Conservation (phyloP, 176 grass and related monocot species). For the Hordeum marinum region DNA sequence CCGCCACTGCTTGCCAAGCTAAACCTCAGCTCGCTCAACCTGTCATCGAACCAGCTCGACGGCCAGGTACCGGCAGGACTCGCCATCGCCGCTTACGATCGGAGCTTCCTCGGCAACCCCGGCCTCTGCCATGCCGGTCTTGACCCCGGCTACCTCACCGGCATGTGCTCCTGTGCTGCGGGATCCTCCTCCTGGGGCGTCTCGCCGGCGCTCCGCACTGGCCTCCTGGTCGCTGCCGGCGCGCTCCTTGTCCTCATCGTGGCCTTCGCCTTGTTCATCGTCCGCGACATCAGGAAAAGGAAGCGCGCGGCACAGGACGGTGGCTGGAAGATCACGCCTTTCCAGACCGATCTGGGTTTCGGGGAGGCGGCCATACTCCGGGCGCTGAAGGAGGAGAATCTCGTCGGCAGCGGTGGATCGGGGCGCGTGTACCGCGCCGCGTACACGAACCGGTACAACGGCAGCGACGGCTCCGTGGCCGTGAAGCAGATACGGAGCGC, state of each 20-base stretch:
- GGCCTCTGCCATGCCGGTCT: conserved; percentile 42
- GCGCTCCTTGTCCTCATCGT: conserved; percentile 32
- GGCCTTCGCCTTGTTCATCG: conserved; percentile 24
- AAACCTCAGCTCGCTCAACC: conserved; percentile 40
- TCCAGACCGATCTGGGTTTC: conserved; percentile 50
- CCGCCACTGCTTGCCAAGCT: conserved; percentile 37
- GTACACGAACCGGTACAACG: conserved; percentile 36
- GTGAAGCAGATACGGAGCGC: conserved; percentile 60
- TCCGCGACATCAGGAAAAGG: conserved; percentile 37
- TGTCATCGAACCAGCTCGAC: conserved; percentile 69
- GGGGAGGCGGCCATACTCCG: conserved; percentile 36
- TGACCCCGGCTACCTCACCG: conserved; percentile 7
- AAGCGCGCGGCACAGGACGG: conserved; percentile 13
- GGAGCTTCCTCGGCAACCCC: conserved; percentile 75
- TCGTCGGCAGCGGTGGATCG: conserved; percentile 55
- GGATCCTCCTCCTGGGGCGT: conserved; percentile 19
- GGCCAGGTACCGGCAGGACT: conserved; percentile 45
- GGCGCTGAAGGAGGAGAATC: conserved; percentile 56
- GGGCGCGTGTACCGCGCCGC: conserved; percentile 60
- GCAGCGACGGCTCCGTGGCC: conserved; percentile 39
- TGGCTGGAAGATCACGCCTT: conserved; percentile 72
- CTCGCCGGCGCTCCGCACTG: conserved; percentile 34
- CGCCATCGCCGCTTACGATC: conserved; percentile 30
- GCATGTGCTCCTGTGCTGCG: conserved; percentile 30
- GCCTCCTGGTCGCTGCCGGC: conserved; percentile 42